phyloP scores from a whole-genome alignment of 306 rosid genomes.

The Trichosanthes cucumerina region DNA sequence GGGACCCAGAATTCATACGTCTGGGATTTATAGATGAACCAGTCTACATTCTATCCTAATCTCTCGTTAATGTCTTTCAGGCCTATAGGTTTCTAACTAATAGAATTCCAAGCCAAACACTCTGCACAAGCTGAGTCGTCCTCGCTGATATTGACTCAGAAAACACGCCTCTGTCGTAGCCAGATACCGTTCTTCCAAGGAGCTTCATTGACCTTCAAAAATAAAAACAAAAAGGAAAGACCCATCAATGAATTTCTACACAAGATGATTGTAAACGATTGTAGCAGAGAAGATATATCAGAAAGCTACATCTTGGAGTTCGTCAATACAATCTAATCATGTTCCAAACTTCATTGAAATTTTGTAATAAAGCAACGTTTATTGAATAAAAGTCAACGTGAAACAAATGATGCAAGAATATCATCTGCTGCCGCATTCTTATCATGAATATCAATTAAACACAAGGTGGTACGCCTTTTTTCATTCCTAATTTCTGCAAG shows the following conservation, averaged over 20 bases:
- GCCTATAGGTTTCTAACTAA: constrained; percentile 2
- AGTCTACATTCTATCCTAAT: constrained; percentile 8
- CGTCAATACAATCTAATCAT: neutral
- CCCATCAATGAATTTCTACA: neutral
- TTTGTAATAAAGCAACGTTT: neutral
- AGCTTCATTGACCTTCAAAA: neutral
- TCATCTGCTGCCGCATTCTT: neutral
- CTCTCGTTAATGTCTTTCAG: constrained; percentile 8
- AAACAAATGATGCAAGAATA: neutral
- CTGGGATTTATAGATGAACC: constrained; percentile 3
- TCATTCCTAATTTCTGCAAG: too few species aligned
- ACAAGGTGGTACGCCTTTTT: neutral
- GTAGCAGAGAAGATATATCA: neutral
- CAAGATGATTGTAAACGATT: neutral
- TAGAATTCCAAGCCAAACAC: neutral
- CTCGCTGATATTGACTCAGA: neutral
- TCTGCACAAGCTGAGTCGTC: constrained; percentile 8
- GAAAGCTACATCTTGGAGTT: neutral
- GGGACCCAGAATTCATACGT: constrained; percentile 1
- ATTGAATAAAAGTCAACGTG: neutral
- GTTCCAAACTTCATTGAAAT: neutral
- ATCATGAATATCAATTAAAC: neutral
- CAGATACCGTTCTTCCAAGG: neutral
- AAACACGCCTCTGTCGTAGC: neutral
- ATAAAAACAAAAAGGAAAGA: neutral